Base-by-base conservation (phyloP, 2,329 filamentous ascomycete species). In the Aspergillus aculeatus region DNA sequence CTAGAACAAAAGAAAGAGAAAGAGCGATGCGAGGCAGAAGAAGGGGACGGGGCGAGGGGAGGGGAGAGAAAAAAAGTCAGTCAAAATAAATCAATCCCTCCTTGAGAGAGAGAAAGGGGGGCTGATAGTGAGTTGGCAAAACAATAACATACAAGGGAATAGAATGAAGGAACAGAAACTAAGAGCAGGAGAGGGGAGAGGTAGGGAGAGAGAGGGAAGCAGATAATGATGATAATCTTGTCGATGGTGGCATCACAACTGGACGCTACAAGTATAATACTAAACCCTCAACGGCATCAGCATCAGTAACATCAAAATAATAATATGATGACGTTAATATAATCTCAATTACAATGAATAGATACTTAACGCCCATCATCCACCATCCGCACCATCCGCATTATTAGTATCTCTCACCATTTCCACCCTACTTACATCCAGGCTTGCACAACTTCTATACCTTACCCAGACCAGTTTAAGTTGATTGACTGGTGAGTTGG, bases 401-500 rank as follows among this genome's bases (percentile, higher is more conserved):
- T 19, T n/a, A 44, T 6, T 5, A 44, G 5, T n/a, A 44, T 44
- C 38, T 19, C 38, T 44, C 16, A 41, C 6, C 38, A 41, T 41
- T 41, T 41, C 38, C 38, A 41, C 38, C 16, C 31, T 35, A 23
- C 32, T n/a, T 41, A 44, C 50, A 11, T 26, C 35, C 50, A 52
- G 50, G 50, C 26, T 19, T 32, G 50, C 29, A 51, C 35, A 35
- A 35, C 31, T 32, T 35, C 50, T 29, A 19, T 51, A 38, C 50
- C 50, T 51, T 32, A 6, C 50, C 50, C 50, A 32, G 44, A 24
- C n/a, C 21, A 24, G 44, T 29, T 29, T 23, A 24, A 21, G 4
- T 23, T 3, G n/a, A n/a, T 16, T 52, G 16, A 32, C 7, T 54
- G 50, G 26, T 58, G 56, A 29, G 56, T 51, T 58, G 56, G 56